Evolutionary conservation across 768 basidiomycete species (phyloP).

Genomic region (Amanita pseudoporphyria): DNA sequence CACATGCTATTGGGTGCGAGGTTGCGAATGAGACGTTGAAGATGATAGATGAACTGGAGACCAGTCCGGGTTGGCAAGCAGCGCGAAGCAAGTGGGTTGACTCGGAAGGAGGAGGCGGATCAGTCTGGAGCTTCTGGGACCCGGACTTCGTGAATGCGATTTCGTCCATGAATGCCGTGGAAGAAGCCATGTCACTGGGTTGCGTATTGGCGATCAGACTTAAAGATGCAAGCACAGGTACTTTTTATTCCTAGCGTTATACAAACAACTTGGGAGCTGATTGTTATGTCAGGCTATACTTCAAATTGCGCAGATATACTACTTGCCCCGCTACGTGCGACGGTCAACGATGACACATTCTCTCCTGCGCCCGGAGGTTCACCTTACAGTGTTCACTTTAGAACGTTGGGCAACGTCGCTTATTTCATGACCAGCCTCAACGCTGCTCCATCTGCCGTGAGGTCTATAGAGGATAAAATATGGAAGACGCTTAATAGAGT

Average conservation of each 20-base stretch:
- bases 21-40: constrained; percentile 78
- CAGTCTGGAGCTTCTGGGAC: constrained; percentile 86
- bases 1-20: constrained; percentile 87
- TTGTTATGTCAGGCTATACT: constrained; percentile 46
- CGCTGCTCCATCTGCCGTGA: constrained; percentile 42
- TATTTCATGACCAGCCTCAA: constrained; percentile 91
- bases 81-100: constrained; percentile 53
- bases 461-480: constrained; percentile 55
- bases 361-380: constrained; percentile 36
- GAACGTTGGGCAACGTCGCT: constrained; percentile 86
- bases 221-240: constrained; percentile 46
- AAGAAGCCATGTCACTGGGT: constrained; percentile 80
- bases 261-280: too few relatives aligned
- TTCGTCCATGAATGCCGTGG: constrained; percentile 47
- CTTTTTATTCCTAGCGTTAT: constrained; percentile 11
- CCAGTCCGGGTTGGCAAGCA: constrained; percentile 44
- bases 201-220: constrained; percentile 78
- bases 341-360: constrained; percentile 21
- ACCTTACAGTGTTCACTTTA: constrained; percentile 53
- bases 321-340: constrained; percentile 40
- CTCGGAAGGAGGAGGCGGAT: constrained; percentile 14
- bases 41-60: constrained; percentile 43
- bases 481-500: constrained; percentile 24
- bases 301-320: constrained; percentile 57
- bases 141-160: constrained; percentile 56